Percentiles rank a stretch among this genome's conserved stretches.
These are phyloP conservation scores for Paraphoma chrysanthemicola DNA, from an alignment of 2,329 filamentous ascomycete species.

Conservation along the genomic window DNA sequence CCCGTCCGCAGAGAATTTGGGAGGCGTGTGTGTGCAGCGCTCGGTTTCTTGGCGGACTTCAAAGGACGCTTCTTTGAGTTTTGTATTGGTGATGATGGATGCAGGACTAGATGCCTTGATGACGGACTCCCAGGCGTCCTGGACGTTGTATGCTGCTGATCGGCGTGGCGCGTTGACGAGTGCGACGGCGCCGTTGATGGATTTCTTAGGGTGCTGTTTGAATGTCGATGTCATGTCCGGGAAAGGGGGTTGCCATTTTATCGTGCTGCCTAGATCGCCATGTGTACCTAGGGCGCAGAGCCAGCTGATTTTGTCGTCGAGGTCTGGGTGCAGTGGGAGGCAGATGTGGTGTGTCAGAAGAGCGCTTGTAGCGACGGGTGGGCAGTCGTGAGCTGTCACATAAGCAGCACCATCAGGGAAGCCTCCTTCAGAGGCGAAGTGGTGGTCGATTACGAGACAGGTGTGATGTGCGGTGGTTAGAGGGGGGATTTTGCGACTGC, in stretches of 20 bases:
- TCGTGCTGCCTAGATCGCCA: slow-evolving; percentile 68
- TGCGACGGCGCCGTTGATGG: slow-evolving; percentile 68
- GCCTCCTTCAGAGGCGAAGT: slow-evolving; percentile 62
- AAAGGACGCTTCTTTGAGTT: slow-evolving; percentile 60
- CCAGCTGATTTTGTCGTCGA: slow-evolving; percentile 63
- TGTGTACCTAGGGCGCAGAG: slow-evolving; percentile 70
- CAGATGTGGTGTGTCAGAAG: slow-evolving; percentile 71
- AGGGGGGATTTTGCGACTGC: slow-evolving; percentile 62
- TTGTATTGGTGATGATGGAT: slow-evolving; percentile 58
- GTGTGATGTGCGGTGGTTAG: slow-evolving; percentile 60
- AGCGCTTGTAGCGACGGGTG: slow-evolving; percentile 70
- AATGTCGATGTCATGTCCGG: slow-evolving; percentile 69
- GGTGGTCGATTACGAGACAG: slow-evolving; percentile 70
- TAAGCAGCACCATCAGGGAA: slow-evolving; percentile 64
- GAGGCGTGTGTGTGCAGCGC: slow-evolving; percentile 66
- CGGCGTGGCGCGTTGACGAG: slow-evolving; percentile 71
- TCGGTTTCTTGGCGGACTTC: slow-evolving; percentile 69
- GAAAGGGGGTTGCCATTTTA: slow-evolving; percentile 72
- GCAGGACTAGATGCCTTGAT: slow-evolving; percentile 58
- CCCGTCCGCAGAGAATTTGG: slow-evolving; percentile 68
- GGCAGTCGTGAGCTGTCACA: slow-evolving; percentile 68
- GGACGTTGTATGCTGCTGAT: slow-evolving; percentile 67
- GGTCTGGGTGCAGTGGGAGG: slow-evolving; percentile 59
- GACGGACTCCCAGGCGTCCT: slow-evolving; percentile 67
- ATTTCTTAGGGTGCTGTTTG: slow-evolving; percentile 67